These are phyloP conservation scores for Saitozyma sp. DNA, from an alignment of 768 basidiomycete genomes.

Conservation along the genomic window DNA sequence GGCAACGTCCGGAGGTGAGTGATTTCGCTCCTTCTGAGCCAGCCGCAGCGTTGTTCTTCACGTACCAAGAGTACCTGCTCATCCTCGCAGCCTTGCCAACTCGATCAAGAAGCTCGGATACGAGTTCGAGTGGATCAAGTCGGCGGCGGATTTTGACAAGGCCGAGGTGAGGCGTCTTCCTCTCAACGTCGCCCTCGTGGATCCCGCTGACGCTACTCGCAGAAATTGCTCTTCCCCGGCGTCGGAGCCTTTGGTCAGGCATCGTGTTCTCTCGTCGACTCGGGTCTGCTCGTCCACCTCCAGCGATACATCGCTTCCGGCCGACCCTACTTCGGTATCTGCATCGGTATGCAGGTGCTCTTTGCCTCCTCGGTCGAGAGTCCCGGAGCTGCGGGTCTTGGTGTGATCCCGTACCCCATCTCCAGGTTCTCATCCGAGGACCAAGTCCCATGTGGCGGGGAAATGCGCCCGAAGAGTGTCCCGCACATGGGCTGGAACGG, in stretches of 20 bases:
- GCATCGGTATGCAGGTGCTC: constrained; percentile 96
- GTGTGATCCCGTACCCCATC: constrained; percentile 78
- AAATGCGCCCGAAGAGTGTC: constrained; percentile 67
- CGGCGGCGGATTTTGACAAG: constrained; percentile 75
- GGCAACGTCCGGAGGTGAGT: constrained; percentile 61
- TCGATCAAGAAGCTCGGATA: constrained; percentile 80
- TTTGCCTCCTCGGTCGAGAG: constrained; percentile 84
- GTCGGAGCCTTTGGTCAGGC: constrained; percentile 92
- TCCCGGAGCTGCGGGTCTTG: constrained; percentile 67
- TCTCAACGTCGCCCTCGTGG: not conserved
- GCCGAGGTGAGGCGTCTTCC: constrained; percentile 69
- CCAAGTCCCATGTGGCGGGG: constrained; percentile 33
- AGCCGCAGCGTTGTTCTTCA: not conserved
- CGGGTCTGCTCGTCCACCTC: constrained; percentile 77
- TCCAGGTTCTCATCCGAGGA: constrained; percentile 60
- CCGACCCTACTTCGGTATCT: constrained; percentile 88
- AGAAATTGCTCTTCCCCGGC: constrained; percentile 96
- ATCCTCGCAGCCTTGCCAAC: constrained; percentile 73
- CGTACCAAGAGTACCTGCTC: not conserved
- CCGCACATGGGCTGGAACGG: constrained; percentile 99
- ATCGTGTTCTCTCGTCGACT: constrained; percentile 68
- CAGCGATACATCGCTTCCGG: constrained; percentile 80
- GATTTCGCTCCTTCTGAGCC: not conserved
- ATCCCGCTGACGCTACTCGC: constrained; percentile 10
- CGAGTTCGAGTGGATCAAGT: constrained; percentile 82